Conservation (phyloP, 495 filamentous ascomycete genomes). For the Neurospora hispaniola region DNA sequence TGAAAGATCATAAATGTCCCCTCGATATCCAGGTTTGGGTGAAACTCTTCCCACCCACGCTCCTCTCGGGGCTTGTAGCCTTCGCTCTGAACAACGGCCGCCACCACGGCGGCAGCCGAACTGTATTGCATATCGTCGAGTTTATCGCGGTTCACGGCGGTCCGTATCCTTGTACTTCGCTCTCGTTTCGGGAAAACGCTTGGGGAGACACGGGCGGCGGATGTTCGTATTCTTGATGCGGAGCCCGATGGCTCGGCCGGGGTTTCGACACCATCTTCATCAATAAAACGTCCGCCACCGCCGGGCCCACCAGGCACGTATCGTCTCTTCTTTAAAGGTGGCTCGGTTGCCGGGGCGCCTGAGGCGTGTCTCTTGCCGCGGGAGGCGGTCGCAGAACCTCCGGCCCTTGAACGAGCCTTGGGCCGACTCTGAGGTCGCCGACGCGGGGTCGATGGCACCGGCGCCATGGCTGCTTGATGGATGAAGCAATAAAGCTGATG, state of each 20-base stretch:
- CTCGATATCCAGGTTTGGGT: conserved; percentile 86
- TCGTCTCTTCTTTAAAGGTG: conserved; percentile 40
- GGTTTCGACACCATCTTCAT: conserved; percentile 47
- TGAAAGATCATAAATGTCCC: conserved; percentile 63
- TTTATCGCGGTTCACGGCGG: conserved; percentile 34
- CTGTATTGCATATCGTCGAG: conserved; percentile 49
- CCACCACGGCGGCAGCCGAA: conserved; percentile 74
- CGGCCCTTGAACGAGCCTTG: conserved; percentile 31
- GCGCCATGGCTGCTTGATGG: conserved; percentile 26
- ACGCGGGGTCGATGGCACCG: conserved; percentile 32
- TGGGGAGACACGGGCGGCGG: conserved; percentile 28
- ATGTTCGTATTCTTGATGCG: conserved; percentile 22
- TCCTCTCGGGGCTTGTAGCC: conserved; percentile 96
- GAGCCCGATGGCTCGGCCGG: conserved; percentile 22
- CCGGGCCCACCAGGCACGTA: conserved; percentile 73
- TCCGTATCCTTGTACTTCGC: conserved; percentile 43
- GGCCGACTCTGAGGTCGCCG: conserved; percentile 29
- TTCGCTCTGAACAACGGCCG: conserved; percentile 78
- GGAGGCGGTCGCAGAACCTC: conserved; percentile 28
- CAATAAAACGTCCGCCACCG: conserved; percentile 68
- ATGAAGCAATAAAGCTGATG: not conserved
- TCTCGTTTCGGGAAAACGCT: conserved; percentile 36
- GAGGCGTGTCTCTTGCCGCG: conserved; percentile 27
- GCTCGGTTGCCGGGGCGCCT: conserved; percentile 38
- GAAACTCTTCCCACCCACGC: conserved; percentile 93